phyloP scores from a whole-genome alignment of 805 yeast species.

The Vanderwaltozyma polyspora region DNA sequence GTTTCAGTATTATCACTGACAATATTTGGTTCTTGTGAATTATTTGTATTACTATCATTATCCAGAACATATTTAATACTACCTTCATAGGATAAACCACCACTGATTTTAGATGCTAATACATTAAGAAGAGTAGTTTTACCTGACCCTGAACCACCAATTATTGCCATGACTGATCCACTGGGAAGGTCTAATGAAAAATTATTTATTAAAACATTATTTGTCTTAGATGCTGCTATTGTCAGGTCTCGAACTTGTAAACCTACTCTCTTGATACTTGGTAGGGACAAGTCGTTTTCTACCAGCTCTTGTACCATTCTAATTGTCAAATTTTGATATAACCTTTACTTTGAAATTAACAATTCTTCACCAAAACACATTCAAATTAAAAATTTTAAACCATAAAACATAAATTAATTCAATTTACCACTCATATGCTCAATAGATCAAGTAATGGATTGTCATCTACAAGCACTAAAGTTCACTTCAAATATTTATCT shows the following conservation, averaged over 20 bases:
- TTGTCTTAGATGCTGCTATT: constrained; percentile 19
- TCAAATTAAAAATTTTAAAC: no score
- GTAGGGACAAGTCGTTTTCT: constrained; percentile 19
- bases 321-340: neutral
- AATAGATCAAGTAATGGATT: no score
- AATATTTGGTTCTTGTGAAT: neutral
- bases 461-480: no score
- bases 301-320: constrained; percentile 2
- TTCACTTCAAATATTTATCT: no score
- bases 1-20: neutral
- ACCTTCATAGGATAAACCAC: constrained; percentile 35
- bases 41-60: neutral
- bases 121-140: constrained; percentile 71
- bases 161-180: constrained; percentile 62
- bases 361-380: no score
- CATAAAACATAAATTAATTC: no score
- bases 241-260: constrained; percentile 20
- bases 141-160: constrained; percentile 86
- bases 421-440: no score
- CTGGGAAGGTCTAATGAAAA: constrained; percentile 49
- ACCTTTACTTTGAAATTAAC: no score
- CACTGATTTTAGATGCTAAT: constrained; percentile 39
- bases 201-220: constrained; percentile 33
- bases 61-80: constrained; percentile 25
- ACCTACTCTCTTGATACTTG: constrained; percentile 12